Percentiles rank a stretch among this genome's conserved stretches.
Conservation (phyloP, 129 eudicot genomes). For the Apium graveolens region DNA sequence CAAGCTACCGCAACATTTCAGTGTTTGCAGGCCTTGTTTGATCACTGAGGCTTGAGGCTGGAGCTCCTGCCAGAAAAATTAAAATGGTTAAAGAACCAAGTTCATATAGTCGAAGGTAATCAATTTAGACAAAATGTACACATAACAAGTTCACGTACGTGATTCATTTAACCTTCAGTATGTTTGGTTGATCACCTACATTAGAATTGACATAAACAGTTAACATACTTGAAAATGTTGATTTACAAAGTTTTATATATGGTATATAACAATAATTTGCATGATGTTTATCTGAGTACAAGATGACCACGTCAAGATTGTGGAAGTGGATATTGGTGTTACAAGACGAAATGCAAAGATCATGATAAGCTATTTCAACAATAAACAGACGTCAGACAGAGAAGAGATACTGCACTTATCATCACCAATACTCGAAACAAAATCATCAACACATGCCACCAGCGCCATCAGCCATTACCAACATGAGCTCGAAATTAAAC, state of each 20-base stretch:
- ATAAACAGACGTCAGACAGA: slow-evolving; percentile 22
- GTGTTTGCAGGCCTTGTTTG: slow-evolving; percentile 80
- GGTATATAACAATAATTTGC: not conserved
- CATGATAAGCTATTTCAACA: slow-evolving; percentile 52
- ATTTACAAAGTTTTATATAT: not conserved
- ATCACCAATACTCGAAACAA: slow-evolving; percentile 25
- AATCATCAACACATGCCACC: slow-evolving; percentile 45
- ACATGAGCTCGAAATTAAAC: slow-evolving; percentile 46
- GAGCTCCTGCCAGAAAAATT: slow-evolving; percentile 68
- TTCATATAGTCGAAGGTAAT: slow-evolving; percentile 17
- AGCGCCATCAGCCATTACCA: slow-evolving; percentile 48
- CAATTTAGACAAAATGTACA: slow-evolving; percentile 23
- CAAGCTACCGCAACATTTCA: slow-evolving; percentile 73
- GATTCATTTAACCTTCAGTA: slow-evolving; percentile 20
- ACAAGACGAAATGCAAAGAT: slow-evolving; percentile 43
- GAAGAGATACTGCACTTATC: slow-evolving; percentile 19
- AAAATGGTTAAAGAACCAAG: slow-evolving; percentile 19
- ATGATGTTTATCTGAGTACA: not conserved
- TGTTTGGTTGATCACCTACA: not conserved
- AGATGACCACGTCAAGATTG: slow-evolving; percentile 58
- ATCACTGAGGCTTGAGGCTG: slow-evolving; percentile 64
- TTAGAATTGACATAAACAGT: not conserved
- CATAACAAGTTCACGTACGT: slow-evolving; percentile 20
- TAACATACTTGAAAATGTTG: not conserved
- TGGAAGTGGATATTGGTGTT: slow-evolving; percentile 70